A percentile compares a stretch with the other conserved stretches of the same genome.
Evolutionary conservation across 1,139 yeast species (phyloP).

Genomic region (Taiozyma sp.): DNA sequence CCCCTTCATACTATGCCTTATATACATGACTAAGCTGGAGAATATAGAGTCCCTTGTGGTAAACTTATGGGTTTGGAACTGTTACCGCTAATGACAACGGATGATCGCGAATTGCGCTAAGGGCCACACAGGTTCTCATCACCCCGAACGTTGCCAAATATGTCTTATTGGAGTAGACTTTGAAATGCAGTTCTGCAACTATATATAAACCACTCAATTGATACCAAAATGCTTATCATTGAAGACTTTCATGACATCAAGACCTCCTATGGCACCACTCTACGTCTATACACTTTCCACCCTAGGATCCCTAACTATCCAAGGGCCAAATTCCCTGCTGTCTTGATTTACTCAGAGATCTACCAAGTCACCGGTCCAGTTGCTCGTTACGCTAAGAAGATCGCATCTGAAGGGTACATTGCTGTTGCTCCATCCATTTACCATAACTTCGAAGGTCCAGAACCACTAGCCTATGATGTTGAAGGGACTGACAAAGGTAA

Average conservation of each 20-base stretch:
- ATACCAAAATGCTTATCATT: constrained; percentile 51
- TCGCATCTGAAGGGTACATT: constrained; percentile 76
- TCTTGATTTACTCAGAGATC: constrained; percentile 72
- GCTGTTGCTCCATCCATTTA: constrained; percentile 76
- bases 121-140: no score
- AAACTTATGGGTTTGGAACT: no score
- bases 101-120: no score
- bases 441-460: constrained; percentile 63
- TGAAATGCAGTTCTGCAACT: no score
- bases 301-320: constrained; percentile 73
- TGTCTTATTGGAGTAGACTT: no score
- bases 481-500: constrained; percentile 78
- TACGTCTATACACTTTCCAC: constrained; percentile 61
- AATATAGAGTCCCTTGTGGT: no score
- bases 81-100: no score
- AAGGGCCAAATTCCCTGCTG: constrained; percentile 73
- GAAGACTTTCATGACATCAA: constrained; percentile 60
- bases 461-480: constrained; percentile 62
- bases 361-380: constrained; percentile 78
- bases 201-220: background rate
- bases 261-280: constrained; percentile 61
- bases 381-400: constrained; percentile 66
- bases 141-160: no score
- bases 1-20: no score
- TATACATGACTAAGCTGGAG: no score